These are phyloP conservation scores for Corynespora cassiicola DNA, from an alignment of 2,329 filamentous ascomycete species.

Conservation along the genomic window DNA sequence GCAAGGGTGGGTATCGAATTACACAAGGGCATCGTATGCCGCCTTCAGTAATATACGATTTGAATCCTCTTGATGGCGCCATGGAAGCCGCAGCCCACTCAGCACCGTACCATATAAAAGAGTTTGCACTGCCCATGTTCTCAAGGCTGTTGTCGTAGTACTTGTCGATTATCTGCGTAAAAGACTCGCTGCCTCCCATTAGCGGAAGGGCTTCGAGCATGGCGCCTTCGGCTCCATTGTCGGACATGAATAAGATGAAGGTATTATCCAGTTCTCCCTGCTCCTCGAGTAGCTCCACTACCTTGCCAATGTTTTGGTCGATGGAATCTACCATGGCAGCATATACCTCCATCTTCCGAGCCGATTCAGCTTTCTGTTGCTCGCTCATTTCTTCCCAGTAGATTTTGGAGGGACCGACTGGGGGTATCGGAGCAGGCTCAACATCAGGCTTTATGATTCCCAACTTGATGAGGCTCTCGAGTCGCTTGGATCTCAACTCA, in stretches of 20 bases:
- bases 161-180: constrained; percentile 33
- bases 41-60: constrained; percentile 26
- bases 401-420: too few relatives aligned
- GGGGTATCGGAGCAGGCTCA: constrained; percentile 6
- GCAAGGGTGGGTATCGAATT: constrained; percentile 29
- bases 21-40: constrained; percentile 48
- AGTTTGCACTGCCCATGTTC: constrained; percentile 43
- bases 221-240: constrained; percentile 47
- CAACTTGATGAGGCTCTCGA: constrained; percentile 25
- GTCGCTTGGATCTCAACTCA: constrained; percentile 21
- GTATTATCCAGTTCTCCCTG: constrained; percentile 45
- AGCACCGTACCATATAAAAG: constrained; percentile 46
- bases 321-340: constrained; percentile 46
- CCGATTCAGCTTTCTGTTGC: constrained; percentile 27
- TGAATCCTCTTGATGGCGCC: constrained; percentile 26
- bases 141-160: constrained; percentile 48
- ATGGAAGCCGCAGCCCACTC: constrained; percentile 37
- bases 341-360: constrained; percentile 44
- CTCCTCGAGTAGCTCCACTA: constrained; percentile 34
- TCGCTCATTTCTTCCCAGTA: constrained; percentile 6
- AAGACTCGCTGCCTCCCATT: constrained; percentile 35
- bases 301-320: constrained; percentile 41
- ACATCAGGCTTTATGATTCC: constrained; percentile 18
- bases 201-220: constrained; percentile 37
- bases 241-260: constrained; percentile 47